Evolutionary conservation across 2,329 filamentous ascomycete genomes (phyloP), one percentile per base, ranked within the genome.

Genomic region (Microcera coccophila): DNA sequence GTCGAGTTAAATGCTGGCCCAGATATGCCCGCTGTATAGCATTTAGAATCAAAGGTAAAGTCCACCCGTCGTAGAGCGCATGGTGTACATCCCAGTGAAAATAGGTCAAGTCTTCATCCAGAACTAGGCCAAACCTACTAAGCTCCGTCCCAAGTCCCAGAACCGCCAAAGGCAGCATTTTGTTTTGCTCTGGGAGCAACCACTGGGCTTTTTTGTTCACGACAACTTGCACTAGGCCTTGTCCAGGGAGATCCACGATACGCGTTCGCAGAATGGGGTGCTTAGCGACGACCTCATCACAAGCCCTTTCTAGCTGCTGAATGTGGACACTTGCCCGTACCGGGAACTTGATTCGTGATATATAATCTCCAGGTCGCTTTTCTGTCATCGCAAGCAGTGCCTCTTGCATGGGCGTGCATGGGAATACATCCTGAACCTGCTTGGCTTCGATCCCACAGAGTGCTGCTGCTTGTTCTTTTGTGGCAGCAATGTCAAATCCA

Each of bases 201-300:
- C 64, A 65, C 19, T 57, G 45, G n/a, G 70, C 63, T 9, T 53
- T 53, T 19, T 67, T 59, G 15, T 61, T 60, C 26, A 73, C 47
- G 14, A 75, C 65, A 0, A 72, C 69, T 46, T 75, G 72, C 41
- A 72, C 53, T 1, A 73, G 58, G 5, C 72, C 71, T 12, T 61
- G 52, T 2, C 57, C 53, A 0, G 66, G 57, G 3, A 66, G 57
- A 24, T 74, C 70, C 1, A 74, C 62, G 38, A 76, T 70, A 22
- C 72, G 64, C 0, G 72, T 73, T 7, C 74, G 65, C 5, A 75
- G 57, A 20, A 74, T 70, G 0, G 54, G 19, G 1, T 16, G n/a
- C 1, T 9, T 12, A 1, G 32, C 21, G 2, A 43, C 34, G 2
- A 40, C 40, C 12, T 36, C 12, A 3, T 52, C 14, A 55, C 53